phyloP scores from a whole-genome alignment of 495 filamentous ascomycete genomes.

The Melanomma pulvis-pyrius region DNA sequence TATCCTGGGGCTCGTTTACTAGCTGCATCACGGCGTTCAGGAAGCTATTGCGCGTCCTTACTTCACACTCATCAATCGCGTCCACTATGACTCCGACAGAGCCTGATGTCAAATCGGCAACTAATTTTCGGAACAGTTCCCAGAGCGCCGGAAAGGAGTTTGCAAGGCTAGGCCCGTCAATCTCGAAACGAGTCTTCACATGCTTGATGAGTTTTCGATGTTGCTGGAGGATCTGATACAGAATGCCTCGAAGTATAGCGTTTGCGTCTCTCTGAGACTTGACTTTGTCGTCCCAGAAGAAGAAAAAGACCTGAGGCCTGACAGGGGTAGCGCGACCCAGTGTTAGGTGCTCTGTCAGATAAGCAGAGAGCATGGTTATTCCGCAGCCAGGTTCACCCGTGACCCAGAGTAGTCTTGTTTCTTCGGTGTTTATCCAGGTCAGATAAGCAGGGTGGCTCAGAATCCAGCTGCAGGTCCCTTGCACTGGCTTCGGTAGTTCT shows the following conservation, averaged over 20 bases:
- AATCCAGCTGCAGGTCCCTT: constrained; percentile 35
- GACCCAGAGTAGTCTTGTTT: constrained; percentile 33
- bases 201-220: constrained; percentile 30
- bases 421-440: constrained; percentile 19
- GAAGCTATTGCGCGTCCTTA: constrained; percentile 8
- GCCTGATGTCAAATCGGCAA: constrained; percentile 3
- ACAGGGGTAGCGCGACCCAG: neutral
- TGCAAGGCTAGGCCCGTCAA: constrained; percentile 14
- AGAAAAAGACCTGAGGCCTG: constrained; percentile 23
- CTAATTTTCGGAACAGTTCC: constrained; percentile 28
- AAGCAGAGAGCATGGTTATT: constrained; percentile 33
- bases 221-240: constrained; percentile 30
- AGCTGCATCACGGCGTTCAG: constrained; percentile 10
- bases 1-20: constrained; percentile 4
- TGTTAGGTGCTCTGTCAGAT: constrained; percentile 21
- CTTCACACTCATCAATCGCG: constrained; percentile 36
- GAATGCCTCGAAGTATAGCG: constrained; percentile 23
- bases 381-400: constrained; percentile 35
- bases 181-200: constrained; percentile 18
- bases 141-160: constrained; percentile 26
- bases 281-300: constrained; percentile 35
- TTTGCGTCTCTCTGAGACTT: constrained; percentile 20
- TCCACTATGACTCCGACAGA: constrained; percentile 30
- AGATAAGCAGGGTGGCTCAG: constrained; percentile 22
- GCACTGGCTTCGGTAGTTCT: constrained; percentile 5